Evolutionary conservation across 768 basidiomycete species (phyloP).

Genomic region (Calocera cornea): DNA sequence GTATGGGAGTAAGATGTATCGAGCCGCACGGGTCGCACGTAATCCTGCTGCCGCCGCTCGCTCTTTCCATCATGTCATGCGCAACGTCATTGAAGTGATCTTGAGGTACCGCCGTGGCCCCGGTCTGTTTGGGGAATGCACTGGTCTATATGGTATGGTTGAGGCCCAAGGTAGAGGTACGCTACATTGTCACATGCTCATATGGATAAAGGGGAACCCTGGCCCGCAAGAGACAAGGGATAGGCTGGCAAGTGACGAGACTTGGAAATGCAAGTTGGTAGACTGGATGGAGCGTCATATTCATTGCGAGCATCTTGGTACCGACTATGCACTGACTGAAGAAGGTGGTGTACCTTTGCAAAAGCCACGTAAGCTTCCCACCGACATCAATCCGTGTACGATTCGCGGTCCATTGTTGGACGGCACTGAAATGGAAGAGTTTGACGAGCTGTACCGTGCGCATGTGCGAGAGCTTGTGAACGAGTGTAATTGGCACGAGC

Average conservation of each 20-base stretch:
- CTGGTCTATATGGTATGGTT: slow-evolving; percentile 30
- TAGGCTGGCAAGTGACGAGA: slow-evolving; percentile 10
- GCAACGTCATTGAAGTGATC: slow-evolving; percentile 24
- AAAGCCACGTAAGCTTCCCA: slow-evolving; percentile 8
- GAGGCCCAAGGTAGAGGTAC: slow-evolving; percentile 31
- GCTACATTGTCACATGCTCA: slow-evolving; percentile 31
- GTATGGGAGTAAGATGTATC: slow-evolving; percentile 23
- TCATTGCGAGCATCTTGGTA: slow-evolving; percentile 17
- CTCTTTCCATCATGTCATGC: slow-evolving; percentile 34
- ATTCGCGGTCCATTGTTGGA: slow-evolving; percentile 7
- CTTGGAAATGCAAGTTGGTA: slow-evolving; percentile 17
- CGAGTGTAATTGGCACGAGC: slow-evolving; percentile 24
- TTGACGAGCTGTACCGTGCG: slow-evolving; percentile 4
- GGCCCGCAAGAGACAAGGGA: slow-evolving; percentile 24
- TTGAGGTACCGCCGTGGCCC: slow-evolving; percentile 17
- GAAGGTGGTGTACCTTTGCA: slow-evolving; percentile 5
- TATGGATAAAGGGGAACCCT: slow-evolving; percentile 28
- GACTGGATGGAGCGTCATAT: slow-evolving; percentile 21
- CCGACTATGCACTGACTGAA: neutral
- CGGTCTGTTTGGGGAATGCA: slow-evolving; percentile 26
- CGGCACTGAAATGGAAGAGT: neutral
- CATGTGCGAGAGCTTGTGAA: slow-evolving; percentile 20
- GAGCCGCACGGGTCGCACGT: slow-evolving; percentile 26
- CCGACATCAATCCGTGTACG: slow-evolving; percentile 11
- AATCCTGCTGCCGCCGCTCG: slow-evolving; percentile 30